A percentile compares a stretch with the other conserved stretches of the same genome.
Conservation (phyloP, 371 early-diverging fungal genomes). For the Mucor mucedo region DNA sequence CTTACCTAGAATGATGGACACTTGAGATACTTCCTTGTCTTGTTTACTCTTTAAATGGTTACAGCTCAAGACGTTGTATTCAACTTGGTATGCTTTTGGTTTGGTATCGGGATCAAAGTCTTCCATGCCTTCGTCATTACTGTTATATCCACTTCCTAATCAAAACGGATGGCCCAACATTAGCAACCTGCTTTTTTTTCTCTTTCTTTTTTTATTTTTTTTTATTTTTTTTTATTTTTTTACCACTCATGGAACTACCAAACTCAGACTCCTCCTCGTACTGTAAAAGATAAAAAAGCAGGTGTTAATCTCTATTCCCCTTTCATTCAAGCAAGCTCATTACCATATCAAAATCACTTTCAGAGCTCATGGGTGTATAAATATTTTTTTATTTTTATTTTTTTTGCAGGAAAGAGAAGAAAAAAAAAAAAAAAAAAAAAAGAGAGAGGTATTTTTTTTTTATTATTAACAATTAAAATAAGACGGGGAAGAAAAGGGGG, state of each 20-base stretch:
- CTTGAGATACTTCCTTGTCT: conserved; percentile 50
- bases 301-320: not conserved
- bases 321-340: not conserved
- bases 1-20: conserved; percentile 51
- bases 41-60: conserved; percentile 37
- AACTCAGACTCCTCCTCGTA: conserved; percentile 39
- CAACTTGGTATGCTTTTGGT: conserved; percentile 49
- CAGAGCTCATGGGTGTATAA: conserved; percentile 23
- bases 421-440: not conserved
- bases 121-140: conserved; percentile 37
- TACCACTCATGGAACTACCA: conserved; percentile 41
- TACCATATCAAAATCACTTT: conserved; percentile 38
- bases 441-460: conserved; percentile 1
- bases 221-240: conserved; percentile 12
- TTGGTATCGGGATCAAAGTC: conserved; percentile 39
- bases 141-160: conserved; percentile 38
- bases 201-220: conserved; percentile 1
- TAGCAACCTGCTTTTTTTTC: not conserved
- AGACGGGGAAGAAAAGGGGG: not conserved
- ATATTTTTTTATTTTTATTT: not conserved
- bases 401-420: not conserved
- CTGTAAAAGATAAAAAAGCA: not conserved
- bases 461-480: not conserved
- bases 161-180: too few species aligned
- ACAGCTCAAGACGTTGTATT: conserved; percentile 38